Evolutionary conservation across 441 rosid species (phyloP), one percentile per base, ranked within the genome.

Genomic region (Theobroma grandiflorum): DNA sequence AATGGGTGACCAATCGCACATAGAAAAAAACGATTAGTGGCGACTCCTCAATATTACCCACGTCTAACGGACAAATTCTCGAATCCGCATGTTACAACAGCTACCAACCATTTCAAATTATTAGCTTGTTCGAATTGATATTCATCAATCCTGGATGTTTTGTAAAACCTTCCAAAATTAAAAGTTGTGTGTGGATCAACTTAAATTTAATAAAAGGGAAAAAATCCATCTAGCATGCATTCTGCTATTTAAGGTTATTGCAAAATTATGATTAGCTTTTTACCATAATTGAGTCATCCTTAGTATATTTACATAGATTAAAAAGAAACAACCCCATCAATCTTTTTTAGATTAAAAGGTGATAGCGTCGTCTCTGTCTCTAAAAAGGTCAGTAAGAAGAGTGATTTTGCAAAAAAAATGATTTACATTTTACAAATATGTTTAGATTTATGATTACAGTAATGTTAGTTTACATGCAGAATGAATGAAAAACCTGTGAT

Each of bases 191-290:
- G 31, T 4, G 4, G 50, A 40, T 66, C 6, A 43, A 26, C 0
- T 33, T 14, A 70, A 50, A 49, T 35, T 72, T 33, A 53, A 18
- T 72, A 53, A 47, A 70, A 49, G 76, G 76, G 37, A 72, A 55
- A 72, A 42, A 55, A 53, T 72, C 64, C 16, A 53, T 11, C 76
- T 49, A 37, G 18, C 26, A 72, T 8, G 33, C 3, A 8, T 15
- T 72, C 3, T 4, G 26, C 64, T 18, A 53, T 18, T 72, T 72
- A 72, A 37, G 42, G 3, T 4, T 37, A 37, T 37, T 53, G 33
- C 63, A n/a, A n/a, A 53, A 53, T 55, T 10, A 5, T 37, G 49
- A 10, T 18, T 72, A 37, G 49, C 45, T 35, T n/a, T 10, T 37
- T 72, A 53, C 76, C 76, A 72, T 72, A 53, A 37, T 18, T n/a